phyloP scores from a whole-genome alignment of 2,329 filamentous ascomycete genomes.

The Fusarium aywerte region DNA sequence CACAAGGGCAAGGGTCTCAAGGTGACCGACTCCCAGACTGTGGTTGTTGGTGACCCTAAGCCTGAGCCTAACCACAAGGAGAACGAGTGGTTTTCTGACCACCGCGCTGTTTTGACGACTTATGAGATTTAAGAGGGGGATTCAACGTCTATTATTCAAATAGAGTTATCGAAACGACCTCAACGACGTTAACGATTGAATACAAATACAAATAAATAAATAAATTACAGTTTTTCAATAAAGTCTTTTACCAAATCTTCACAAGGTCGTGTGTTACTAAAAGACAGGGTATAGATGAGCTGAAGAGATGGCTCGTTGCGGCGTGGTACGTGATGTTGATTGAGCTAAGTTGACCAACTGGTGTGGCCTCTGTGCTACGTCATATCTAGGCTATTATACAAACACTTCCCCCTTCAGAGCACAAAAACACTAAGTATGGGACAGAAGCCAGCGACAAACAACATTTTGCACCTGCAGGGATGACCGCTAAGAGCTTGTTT shows the following conservation, averaged over 20 bases:
- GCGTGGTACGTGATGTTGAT: no score
- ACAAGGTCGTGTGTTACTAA: no score
- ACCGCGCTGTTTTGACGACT: constrained; percentile 50
- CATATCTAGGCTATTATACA: no score
- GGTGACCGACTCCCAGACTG: constrained; percentile 46
- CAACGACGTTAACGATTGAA: constrained; percentile 18
- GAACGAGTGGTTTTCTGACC: constrained; percentile 58
- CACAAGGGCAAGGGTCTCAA: constrained; percentile 50
- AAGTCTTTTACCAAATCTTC: background rate
- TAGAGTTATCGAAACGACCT: background rate
- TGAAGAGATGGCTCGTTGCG: no score
- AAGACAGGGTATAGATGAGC: no score
- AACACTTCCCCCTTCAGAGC: no score
- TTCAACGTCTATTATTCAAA: background rate
- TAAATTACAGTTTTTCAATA: background rate
- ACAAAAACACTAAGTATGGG: no score
- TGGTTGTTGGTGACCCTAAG: constrained; percentile 51
- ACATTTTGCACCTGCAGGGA: no score
- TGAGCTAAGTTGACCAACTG: no score
- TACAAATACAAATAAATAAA: constrained; percentile 3
- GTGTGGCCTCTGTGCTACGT: no score
- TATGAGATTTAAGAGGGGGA: constrained; percentile 40
- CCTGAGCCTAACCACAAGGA: constrained; percentile 49
- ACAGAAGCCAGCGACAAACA: no score
- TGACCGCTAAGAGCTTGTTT: background rate